phyloP scores from a whole-genome alignment of 2,329 filamentous ascomycete species.

The Sporothrix luriei region DNA sequence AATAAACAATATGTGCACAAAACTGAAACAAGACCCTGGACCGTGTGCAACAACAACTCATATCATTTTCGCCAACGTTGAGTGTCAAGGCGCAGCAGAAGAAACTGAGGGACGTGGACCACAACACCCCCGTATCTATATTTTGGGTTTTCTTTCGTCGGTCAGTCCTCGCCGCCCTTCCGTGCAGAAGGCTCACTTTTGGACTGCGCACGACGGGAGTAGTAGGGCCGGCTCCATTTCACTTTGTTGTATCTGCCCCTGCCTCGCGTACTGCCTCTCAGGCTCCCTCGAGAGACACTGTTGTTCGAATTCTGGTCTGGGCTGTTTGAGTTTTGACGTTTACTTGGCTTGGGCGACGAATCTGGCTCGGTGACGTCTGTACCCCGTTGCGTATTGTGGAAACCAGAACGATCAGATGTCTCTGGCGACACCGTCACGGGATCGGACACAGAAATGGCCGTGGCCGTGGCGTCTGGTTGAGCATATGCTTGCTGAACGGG shows the following conservation, averaged over 20 bases:
- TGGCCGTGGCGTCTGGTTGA: conserved; percentile 28
- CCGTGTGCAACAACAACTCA: neutral
- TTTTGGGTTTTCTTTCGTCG: neutral
- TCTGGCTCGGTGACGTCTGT: conserved; percentile 33
- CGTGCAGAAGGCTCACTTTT: conserved; percentile 47
- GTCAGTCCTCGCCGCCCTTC: conserved; percentile 16
- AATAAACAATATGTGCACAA: neutral
- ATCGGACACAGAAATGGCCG: conserved; percentile 8
- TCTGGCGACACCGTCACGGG: neutral
- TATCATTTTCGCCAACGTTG: neutral
- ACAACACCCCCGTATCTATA: neutral
- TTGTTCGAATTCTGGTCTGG: neutral
- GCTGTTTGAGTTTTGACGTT: neutral
- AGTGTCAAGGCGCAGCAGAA: neutral
- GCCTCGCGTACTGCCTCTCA: conserved; percentile 22
- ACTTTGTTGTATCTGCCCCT: conserved; percentile 31
- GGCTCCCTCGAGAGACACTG: neutral
- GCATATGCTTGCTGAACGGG: neutral
- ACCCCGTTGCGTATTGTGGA: conserved; percentile 27
- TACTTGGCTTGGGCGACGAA: neutral
- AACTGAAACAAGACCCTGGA: neutral
- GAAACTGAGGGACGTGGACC: neutral
- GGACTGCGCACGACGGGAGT: conserved; percentile 52
- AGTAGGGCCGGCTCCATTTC: conserved; percentile 39
- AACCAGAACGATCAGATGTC: conserved; percentile 26